Evolutionary conservation across 257 asterid genomes (phyloP).

Genomic region (Catharanthus roseus): DNA sequence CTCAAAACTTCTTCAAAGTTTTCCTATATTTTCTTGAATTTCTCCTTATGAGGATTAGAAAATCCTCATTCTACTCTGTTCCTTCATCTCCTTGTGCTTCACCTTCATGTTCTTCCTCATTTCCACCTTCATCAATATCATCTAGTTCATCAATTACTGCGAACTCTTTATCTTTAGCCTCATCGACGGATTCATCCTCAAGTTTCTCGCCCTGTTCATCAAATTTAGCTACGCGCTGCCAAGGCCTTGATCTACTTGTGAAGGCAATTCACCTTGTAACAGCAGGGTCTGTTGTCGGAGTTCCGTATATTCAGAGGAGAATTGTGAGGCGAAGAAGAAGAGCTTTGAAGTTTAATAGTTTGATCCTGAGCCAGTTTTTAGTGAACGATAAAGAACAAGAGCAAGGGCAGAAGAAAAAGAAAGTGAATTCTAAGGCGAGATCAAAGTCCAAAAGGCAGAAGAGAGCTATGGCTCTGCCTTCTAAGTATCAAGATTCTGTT

Average conservation of each 20-base stretch:
- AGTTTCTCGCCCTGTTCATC: slow-evolving; percentile 24
- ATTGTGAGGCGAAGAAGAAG: slow-evolving; percentile 46
- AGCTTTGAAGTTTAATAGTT: slow-evolving; percentile 29
- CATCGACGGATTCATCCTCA: slow-evolving; percentile 52
- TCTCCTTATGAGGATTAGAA: slow-evolving; percentile 22
- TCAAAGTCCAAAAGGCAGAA: slow-evolving; percentile 24
- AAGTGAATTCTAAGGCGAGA: slow-evolving; percentile 18
- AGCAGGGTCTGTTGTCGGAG: slow-evolving; percentile 69
- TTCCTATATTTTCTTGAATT: not conserved
- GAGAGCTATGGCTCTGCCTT: slow-evolving; percentile 28
- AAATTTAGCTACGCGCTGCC: slow-evolving; percentile 40
- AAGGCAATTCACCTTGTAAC: slow-evolving; percentile 76
- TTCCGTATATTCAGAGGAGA: slow-evolving; percentile 77
- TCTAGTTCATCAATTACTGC: slow-evolving; percentile 46
- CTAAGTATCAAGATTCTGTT: slow-evolving; percentile 34
- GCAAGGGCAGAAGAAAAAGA: slow-evolving; percentile 5
- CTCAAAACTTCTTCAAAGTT: not conserved
- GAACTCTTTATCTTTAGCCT: slow-evolving; percentile 30
- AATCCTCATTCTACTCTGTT: slow-evolving; percentile 8
- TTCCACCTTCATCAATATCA: slow-evolving; percentile 38
- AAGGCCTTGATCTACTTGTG: slow-evolving; percentile 84
- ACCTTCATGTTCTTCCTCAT: slow-evolving; percentile 12
- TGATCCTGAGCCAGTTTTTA: slow-evolving; percentile 21
- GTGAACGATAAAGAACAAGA: not conserved
- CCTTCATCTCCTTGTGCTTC: slow-evolving; percentile 26